Conservation (phyloP, 1,284 basidiomycete species). For the Inonotus hispidus region DNA sequence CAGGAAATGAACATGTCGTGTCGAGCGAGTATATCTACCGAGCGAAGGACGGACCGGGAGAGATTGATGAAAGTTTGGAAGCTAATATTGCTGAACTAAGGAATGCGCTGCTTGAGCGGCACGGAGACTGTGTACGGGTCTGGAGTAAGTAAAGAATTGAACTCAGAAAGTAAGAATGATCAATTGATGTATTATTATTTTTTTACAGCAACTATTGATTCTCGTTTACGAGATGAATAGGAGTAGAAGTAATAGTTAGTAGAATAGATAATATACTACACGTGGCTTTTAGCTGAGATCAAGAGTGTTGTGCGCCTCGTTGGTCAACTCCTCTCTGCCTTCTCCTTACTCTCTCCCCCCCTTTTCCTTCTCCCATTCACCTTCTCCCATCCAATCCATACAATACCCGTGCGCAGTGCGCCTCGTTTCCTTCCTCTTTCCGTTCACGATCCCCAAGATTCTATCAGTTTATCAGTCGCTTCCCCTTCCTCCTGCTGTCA, state of each 20-base stretch:
- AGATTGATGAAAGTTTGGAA: constrained; percentile 33
- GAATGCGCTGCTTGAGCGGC: constrained; percentile 47
- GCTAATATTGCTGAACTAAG: constrained; percentile 44
- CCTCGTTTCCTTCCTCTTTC: constrained; percentile 29
- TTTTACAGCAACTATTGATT: constrained; percentile 14
- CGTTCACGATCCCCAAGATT: constrained; percentile 26
- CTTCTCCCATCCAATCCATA: constrained; percentile 2
- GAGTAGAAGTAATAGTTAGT: background rate
- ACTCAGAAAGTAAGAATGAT: no score
- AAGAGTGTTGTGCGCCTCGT: constrained; percentile 1
- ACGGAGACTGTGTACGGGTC: constrained; percentile 59
- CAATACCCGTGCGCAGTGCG: constrained; percentile 50
- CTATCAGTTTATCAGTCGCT: constrained; percentile 26
- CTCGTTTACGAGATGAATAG: constrained; percentile 12
- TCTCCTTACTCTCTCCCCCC: no score
- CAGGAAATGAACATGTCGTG: constrained; percentile 32
- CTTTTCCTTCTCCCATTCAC: constrained; percentile 8
- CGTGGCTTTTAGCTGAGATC: constrained; percentile 2
- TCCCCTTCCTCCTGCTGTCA: constrained; percentile 17
- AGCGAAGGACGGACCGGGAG: constrained; percentile 37
- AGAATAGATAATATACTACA: background rate
- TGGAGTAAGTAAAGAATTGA: constrained; percentile 41
- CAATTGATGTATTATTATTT: background rate
- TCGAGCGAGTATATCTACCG: constrained; percentile 53
- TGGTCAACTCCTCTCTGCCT: background rate